Percentiles rank a stretch among this genome's conserved stretches.
Evolutionary conservation across 1,284 basidiomycete genomes (phyloP).

Genomic region (Earliella scabrosa): DNA sequence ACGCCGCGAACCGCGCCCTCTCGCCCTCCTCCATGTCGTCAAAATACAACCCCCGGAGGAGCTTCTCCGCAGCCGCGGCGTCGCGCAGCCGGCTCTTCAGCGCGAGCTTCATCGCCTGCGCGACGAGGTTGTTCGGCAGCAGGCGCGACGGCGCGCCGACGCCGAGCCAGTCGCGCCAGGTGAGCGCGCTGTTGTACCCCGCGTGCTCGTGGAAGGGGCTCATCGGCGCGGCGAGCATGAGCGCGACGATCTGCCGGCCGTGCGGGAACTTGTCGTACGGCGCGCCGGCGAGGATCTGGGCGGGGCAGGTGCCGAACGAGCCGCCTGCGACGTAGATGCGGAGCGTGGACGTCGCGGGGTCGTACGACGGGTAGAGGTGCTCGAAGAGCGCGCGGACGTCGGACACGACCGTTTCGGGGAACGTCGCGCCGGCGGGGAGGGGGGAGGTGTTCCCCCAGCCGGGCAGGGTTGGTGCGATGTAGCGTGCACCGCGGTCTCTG

Average conservation of each 20-base stretch:
- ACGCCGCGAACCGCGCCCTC: constrained; percentile 41
- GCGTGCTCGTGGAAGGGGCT: constrained; percentile 52
- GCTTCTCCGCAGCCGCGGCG: constrained; percentile 44
- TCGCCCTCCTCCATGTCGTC: constrained; percentile 48
- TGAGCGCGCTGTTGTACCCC: constrained; percentile 47
- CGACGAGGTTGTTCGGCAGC: constrained; percentile 44
- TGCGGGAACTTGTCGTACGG: constrained; percentile 54
- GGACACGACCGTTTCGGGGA: constrained; percentile 46
- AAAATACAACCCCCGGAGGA: constrained; percentile 47
- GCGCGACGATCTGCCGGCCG: constrained; percentile 47
- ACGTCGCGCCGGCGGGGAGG: constrained; percentile 38
- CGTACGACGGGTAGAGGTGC: constrained; percentile 48
- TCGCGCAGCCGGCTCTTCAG: constrained; percentile 43
- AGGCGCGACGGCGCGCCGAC: constrained; percentile 48
- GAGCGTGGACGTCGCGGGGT: constrained; percentile 36
- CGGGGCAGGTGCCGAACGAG: constrained; percentile 55
- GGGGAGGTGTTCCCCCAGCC: constrained; percentile 61
- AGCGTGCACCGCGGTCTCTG: constrained; percentile 46
- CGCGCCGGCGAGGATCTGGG: constrained; percentile 61
- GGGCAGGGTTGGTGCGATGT: constrained; percentile 54
- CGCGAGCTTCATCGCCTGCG: constrained; percentile 35
- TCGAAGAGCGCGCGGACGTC: constrained; percentile 53
- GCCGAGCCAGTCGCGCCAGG: constrained; percentile 49
- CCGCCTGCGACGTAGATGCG: constrained; percentile 55
- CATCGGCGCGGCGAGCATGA: constrained; percentile 51